Conservation (phyloP, 2,329 filamentous ascomycete species). For the Xylogone sp. region DNA sequence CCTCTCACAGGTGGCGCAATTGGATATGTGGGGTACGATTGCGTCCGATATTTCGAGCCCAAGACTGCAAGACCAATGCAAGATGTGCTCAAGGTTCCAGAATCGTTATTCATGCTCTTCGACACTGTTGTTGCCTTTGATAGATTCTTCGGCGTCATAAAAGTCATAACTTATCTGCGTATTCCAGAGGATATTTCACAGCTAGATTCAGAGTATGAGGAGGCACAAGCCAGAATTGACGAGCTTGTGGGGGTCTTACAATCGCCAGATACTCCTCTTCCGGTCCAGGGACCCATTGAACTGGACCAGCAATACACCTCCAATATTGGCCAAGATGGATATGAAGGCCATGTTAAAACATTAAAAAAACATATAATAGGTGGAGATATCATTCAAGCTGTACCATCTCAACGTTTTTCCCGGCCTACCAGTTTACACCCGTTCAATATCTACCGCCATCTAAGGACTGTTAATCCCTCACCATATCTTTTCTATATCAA, state of each 20-base stretch:
- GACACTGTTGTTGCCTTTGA: constrained; percentile 94
- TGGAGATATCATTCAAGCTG: constrained; percentile 96
- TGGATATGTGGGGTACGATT: constrained; percentile 96
- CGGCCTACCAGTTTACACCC: constrained; percentile 88
- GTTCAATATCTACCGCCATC: constrained; percentile 95
- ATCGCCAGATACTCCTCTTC: constrained; percentile 71
- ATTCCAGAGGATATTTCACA: constrained; percentile 56
- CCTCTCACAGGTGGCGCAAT: constrained; percentile 89
- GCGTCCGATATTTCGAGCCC: constrained; percentile 95
- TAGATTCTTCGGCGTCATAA: constrained; percentile 88
- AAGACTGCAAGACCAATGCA: constrained; percentile 88
- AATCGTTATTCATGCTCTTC: constrained; percentile 95
- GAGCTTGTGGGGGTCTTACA: constrained; percentile 69
- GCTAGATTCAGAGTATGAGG: constrained; percentile 66
- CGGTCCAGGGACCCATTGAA: constrained; percentile 69
- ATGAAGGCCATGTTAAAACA: constrained; percentile 80
- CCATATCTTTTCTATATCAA: constrained; percentile 97
- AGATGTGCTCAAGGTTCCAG: constrained; percentile 83
- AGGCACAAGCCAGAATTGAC: constrained; percentile 61
- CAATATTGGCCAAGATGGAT: constrained; percentile 85
- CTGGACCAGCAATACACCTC: constrained; percentile 78
- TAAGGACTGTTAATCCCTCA: constrained; percentile 95
- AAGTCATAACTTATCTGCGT: constrained; percentile 86
- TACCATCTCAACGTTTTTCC: constrained; percentile 90
- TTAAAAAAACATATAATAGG: constrained; percentile 88